Evolutionary conservation across 768 basidiomycete species (phyloP).

Genomic region (Rhodocollybia butyracea): DNA sequence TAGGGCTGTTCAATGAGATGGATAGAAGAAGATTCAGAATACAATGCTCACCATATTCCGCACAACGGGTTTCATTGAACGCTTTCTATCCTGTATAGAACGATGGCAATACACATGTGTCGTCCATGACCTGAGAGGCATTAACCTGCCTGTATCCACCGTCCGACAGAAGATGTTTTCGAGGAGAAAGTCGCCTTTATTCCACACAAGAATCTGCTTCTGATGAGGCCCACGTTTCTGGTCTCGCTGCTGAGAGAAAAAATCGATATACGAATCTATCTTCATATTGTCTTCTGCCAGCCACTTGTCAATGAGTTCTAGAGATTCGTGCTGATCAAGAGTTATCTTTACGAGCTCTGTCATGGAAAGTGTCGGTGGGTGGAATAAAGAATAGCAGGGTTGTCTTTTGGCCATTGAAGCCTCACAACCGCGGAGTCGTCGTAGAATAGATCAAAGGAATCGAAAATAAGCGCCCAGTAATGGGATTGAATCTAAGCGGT

Average conservation of each 20-base stretch:
- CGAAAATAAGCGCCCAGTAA: background rate
- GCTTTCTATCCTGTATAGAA: conserved; percentile 68
- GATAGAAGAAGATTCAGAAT: conserved; percentile 8
- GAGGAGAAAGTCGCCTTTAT: conserved; percentile 69
- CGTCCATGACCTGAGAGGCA: conserved; percentile 78
- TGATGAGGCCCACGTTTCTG: conserved; percentile 55
- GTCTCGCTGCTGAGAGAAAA: conserved; percentile 70
- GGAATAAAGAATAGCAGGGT: conserved; percentile 54
- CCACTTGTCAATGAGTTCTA: conserved; percentile 82
- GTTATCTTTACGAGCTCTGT: conserved; percentile 79
- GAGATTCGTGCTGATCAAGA: conserved; percentile 71
- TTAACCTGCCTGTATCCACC: conserved; percentile 72
- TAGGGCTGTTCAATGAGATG: conserved; percentile 23
- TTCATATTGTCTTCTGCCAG: conserved; percentile 68
- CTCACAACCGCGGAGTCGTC: background rate
- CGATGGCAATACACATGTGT: conserved; percentile 79
- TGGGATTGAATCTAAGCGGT: too few relatives aligned
- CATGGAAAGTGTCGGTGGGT: conserved; percentile 66
- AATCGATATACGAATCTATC: conserved; percentile 79
- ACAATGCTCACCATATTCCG: conserved; percentile 66
- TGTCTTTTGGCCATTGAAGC: conserved; percentile 1
- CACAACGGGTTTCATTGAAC: conserved; percentile 77
- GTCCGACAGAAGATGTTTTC: conserved; percentile 81
- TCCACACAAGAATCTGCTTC: conserved; percentile 54
- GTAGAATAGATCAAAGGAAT: background rate